Conservation (phyloP, 768 basidiomycete genomes). For the Trametes villosa region DNA sequence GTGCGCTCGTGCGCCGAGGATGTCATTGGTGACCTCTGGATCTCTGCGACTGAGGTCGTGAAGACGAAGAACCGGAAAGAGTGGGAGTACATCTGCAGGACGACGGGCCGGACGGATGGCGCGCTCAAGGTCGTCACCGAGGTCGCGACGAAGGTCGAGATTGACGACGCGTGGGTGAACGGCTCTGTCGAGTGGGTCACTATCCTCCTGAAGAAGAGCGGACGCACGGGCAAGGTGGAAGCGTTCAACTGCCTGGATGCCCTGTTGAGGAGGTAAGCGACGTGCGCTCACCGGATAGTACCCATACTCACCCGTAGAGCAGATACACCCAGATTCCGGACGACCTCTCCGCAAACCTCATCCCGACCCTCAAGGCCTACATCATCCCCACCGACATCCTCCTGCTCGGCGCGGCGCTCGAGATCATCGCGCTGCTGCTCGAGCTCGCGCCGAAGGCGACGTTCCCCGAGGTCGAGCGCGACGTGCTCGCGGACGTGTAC, state of each 20-base stretch:
- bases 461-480: slow-evolving; percentile 79
- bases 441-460: slow-evolving; percentile 66
- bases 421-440: slow-evolving; percentile 68
- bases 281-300: slow-evolving; percentile 5
- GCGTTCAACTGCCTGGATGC: slow-evolving; percentile 79
- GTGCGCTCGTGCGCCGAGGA: slow-evolving; percentile 84
- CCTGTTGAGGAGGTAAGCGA: slow-evolving; percentile 63
- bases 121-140: slow-evolving; percentile 83
- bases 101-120: slow-evolving; percentile 70
- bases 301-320: slow-evolving; percentile 22
- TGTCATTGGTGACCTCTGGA: slow-evolving; percentile 85
- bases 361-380: slow-evolving; percentile 77
- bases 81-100: slow-evolving; percentile 80
- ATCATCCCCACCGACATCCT: slow-evolving; percentile 78
- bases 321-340: slow-evolving; percentile 58
- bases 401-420: slow-evolving; percentile 72
- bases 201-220: slow-evolving; percentile 75
- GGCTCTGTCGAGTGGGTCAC: slow-evolving; percentile 80
- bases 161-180: slow-evolving; percentile 81
- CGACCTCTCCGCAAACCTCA: slow-evolving; percentile 62
- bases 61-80: slow-evolving; percentile 67
- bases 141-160: slow-evolving; percentile 75
- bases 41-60: slow-evolving; percentile 78
- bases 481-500: slow-evolving; percentile 68
- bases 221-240: slow-evolving; percentile 76